Base-by-base conservation (phyloP, 768 basidiomycete genomes). In the Mycena vitilis region DNA sequence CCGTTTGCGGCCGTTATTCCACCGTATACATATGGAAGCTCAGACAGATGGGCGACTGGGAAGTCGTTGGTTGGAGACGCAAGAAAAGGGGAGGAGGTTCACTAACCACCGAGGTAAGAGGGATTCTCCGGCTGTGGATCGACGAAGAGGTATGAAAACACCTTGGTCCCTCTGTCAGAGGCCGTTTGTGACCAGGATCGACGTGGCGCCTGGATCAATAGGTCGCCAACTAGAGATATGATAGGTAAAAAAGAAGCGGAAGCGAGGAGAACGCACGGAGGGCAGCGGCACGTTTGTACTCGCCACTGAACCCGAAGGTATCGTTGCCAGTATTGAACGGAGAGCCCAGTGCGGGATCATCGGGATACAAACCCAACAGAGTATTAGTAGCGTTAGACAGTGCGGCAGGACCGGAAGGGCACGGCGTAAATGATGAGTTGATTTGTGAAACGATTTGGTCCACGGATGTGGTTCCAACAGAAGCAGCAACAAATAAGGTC, bases 361-460 rank as follows among this genome's bases (percentile, higher is more conserved):
- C 44, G 16, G 44, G 44, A 18, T 45, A 45, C 20, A 45, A 20
- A 45, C 18, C 44, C 44, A 45, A 20, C 18, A 45, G 16, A 45
- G 44, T 18, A 45, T 18, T 45, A 18, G 44, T 45, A 15, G 44
- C 44, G 20, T 45, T 7, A 2, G 44, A 45, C 11, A 45, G 44
- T 6, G 55, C 55, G 20, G 38, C 20, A 20, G 55, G 18, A 20
- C 55, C 55, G 20, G 11, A 20, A 38, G 37, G 36, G 40, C 20
- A 56, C 20, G 55, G 55, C 5, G 55, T 56, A 40, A 56, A 56
- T 25, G 55, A 56, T 15, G 55, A n/a, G 37, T 10, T 56, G 36
- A 56, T 56, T 25, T 56, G 55, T 11, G 55, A 56, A 38, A 56
- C 55, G 18, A 56, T 56, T 16, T 56, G 55, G 38, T 56, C 55